A percentile compares a stretch with the other conserved stretches of the same genome.
These are phyloP conservation scores for Hypomyces perniciosus DNA, from an alignment of 2,329 filamentous ascomycete genomes.

Conservation along the genomic window DNA sequence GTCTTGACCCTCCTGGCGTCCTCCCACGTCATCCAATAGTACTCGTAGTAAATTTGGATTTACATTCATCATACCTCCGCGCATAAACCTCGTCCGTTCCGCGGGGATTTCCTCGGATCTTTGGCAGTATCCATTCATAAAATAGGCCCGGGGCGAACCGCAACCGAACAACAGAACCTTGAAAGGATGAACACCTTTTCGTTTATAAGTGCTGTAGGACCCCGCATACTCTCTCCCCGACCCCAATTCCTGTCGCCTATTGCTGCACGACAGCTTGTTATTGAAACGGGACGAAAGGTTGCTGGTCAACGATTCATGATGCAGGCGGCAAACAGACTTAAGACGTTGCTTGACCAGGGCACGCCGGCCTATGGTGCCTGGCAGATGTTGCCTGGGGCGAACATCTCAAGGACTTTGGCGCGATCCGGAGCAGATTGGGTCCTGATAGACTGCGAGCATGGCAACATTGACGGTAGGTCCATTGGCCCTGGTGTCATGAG, in stretches of 20 bases:
- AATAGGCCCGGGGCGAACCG: no score
- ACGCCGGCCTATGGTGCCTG: conserved; percentile 51
- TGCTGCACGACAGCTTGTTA: background rate
- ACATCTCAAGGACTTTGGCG: conserved; percentile 54
- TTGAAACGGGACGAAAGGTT: background rate
- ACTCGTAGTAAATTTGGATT: no score
- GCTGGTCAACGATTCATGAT: conserved; percentile 24
- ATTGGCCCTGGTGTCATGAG: background rate
- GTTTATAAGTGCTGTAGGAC: conserved; percentile 1
- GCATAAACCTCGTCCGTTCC: no score
- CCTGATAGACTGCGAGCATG: conserved; percentile 52
- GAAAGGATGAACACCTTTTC: background rate
- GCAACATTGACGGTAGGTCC: conserved; percentile 40
- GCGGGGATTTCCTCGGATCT: no score
- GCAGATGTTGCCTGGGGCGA: conserved; percentile 58
- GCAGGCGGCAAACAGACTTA: conserved; percentile 43
- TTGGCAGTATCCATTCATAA: no score
- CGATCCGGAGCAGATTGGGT: conserved; percentile 61
- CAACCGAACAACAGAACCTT: no score
- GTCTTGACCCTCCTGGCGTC: no score
- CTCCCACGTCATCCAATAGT: no score
- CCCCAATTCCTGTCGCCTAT: background rate
- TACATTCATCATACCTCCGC: no score
- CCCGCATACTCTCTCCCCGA: background rate
- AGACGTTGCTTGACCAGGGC: conserved; percentile 42